Percentiles rank a stretch among this genome's conserved stretches.
Evolutionary conservation across 495 filamentous ascomycete genomes (phyloP).

Genomic region (Podospora pseudoanserina): DNA sequence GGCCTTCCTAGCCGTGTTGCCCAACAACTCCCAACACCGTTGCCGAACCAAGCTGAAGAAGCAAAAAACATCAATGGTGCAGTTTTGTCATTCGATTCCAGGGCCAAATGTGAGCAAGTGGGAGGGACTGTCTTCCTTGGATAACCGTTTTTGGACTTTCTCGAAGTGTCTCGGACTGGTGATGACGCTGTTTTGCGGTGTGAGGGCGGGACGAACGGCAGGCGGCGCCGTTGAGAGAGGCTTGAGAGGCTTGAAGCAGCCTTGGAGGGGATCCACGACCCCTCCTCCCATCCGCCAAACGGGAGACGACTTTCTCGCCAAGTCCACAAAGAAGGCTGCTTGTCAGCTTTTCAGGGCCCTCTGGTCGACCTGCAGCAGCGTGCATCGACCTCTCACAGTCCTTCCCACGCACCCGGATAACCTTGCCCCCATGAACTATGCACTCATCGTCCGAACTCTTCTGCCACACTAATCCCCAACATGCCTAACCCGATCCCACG

Average conservation of each 20-base stretch:
- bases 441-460: conserved; percentile 9
- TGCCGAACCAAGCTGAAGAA: conserved; percentile 23
- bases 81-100: conserved; percentile 2
- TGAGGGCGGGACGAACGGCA: neutral
- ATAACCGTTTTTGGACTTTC: neutral
- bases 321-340: neutral
- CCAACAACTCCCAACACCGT: conserved; percentile 6
- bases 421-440: conserved; percentile 4
- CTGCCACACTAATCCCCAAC: neutral
- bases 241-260: neutral
- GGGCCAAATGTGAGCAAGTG: neutral
- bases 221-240: neutral
- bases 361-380: neutral
- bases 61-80: conserved; percentile 14
- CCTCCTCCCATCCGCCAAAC: conserved; percentile 6
- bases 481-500: conserved; percentile 21
- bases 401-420: neutral
- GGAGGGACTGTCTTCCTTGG: neutral
- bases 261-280: neutral
- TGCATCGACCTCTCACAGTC: neutral
- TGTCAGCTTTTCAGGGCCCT: conserved; percentile 3
- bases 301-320: neutral
- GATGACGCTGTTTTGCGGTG: neutral
- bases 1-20: neutral
- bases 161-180: neutral